Evolutionary conservation across 164 flowering plant genomes (phyloP).

Genomic region (Umbilicus rupestris): DNA sequence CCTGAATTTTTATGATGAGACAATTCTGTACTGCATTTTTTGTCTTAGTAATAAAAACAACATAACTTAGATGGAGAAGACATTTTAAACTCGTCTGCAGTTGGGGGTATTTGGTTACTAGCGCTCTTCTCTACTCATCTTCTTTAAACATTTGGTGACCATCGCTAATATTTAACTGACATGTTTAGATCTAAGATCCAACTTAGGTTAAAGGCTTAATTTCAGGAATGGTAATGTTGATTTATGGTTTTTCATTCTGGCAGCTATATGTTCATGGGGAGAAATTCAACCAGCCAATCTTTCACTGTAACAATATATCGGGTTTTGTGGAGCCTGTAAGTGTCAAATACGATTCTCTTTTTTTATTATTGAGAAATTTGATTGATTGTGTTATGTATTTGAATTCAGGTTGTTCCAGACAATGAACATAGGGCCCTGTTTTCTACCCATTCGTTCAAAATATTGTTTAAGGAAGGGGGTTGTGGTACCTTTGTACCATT

Average conservation of each 20-base stretch:
- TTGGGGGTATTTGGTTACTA: too few relatives aligned
- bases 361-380: not conserved
- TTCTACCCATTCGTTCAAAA: constrained; percentile 85
- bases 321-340: constrained; percentile 96
- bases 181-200: too few relatives aligned
- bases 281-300: constrained; percentile 89
- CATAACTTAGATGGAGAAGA: not conserved
- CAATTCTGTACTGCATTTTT: not conserved
- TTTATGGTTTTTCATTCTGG: constrained; percentile 11
- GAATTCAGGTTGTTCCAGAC: constrained; percentile 75
- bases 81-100: too few relatives aligned
- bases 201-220: too few relatives aligned
- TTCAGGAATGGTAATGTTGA: not conserved
- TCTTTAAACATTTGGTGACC: too few relatives aligned
- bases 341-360: constrained; percentile 8
- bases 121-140: too few relatives aligned
- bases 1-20: not conserved
- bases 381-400: not conserved
- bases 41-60: not conserved
- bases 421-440: constrained; percentile 70
- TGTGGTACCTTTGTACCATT: constrained; percentile 94
- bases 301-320: constrained; percentile 91
- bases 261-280: constrained; percentile 79
- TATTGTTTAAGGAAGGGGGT: constrained; percentile 95
- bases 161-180: not conserved